Evolutionary conservation across 1,139 yeast genomes (phyloP).

Genomic region (Diutina siamensis): DNA sequence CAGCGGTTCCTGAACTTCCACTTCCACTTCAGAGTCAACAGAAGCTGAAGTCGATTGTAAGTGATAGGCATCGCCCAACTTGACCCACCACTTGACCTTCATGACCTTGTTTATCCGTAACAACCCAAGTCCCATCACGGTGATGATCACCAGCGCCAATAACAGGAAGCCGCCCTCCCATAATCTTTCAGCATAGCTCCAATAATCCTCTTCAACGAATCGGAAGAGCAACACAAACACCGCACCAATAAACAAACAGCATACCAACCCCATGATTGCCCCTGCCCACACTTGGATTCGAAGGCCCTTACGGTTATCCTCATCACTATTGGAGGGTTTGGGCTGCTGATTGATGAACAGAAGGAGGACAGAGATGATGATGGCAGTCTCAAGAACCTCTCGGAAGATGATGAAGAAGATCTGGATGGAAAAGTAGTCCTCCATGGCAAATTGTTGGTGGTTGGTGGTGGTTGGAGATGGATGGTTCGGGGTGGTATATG

Average conservation of each 20-base stretch:
- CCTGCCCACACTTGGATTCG: constrained; percentile 79
- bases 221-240: constrained; percentile 69
- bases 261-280: constrained; percentile 54
- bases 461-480: no score
- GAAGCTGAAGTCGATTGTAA: not conserved
- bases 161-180: constrained; percentile 91
- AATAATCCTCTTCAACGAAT: constrained; percentile 36
- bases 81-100: constrained; percentile 78
- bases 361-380: constrained; percentile 32
- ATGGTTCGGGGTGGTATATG: not conserved
- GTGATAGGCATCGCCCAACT: constrained; percentile 6
- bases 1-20: not conserved
- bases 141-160: constrained; percentile 68
- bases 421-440: constrained; percentile 46
- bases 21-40: not conserved
- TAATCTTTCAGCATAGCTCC: constrained; percentile 51
- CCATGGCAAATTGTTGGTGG: constrained; percentile 12
- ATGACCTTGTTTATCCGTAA: constrained; percentile 67
- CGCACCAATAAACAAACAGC: constrained; percentile 71
- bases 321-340: not conserved
- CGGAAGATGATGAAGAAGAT: constrained; percentile 34
- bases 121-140: constrained; percentile 83
- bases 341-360: constrained; percentile 17
- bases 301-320: constrained; percentile 14
- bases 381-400: constrained; percentile 35